Base-by-base conservation (phyloP, 768 basidiomycete species). In the Phanerochaete carnosa region DNA sequence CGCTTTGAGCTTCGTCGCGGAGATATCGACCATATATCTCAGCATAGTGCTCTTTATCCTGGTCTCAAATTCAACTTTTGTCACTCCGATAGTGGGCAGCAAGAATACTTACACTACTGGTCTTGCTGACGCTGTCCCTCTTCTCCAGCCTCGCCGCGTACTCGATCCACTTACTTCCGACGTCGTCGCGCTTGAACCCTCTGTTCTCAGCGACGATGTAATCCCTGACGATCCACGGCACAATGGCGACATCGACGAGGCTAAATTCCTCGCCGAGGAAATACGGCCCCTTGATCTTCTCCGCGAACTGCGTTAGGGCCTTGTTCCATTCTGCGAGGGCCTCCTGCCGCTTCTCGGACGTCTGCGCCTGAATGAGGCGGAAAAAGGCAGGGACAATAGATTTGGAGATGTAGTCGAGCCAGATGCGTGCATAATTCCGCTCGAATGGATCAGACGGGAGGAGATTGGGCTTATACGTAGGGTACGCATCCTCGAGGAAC, bases 401-500 rank as follows among this genome's bases (percentile, higher is more conserved):
- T 73, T 85, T 86, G 29, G 69, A 68, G 55, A 83, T 70, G 61
- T 81, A 75, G 66, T 86, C 82, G 37, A 85, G 71, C 80, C 81
- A 81, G 59, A 85, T 75, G 37, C 83, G 78, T 2, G 75, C 76
- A 45, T 73, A 67, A 0, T 81, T 83, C 6, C 79, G 76, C 8
- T 75, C 74, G 45, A 72, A 74, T 1, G 85, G 80, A 58, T 85
- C 80, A 2, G 62, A 50, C 0, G 85, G 83, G 33, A 83, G 75
- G 15, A 86, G 67, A 19, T 68, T 67, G 5, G 81, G 80, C 37
- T 73, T 75, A 57, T 76, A 55, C 6, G 64, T 53, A 15, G 78
- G 77, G 66, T 78, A 83, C 7, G 79, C 78, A 45, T 88, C 86
- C 61, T 88, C 85, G 54, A 88, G 74, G 68, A 84, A 85, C 68